A percentile compares a stretch with the other conserved stretches of the same genome.
phyloP scores from a whole-genome alignment of 2,329 filamentous ascomycete species.

The Neopestalotiopsis sp. region DNA sequence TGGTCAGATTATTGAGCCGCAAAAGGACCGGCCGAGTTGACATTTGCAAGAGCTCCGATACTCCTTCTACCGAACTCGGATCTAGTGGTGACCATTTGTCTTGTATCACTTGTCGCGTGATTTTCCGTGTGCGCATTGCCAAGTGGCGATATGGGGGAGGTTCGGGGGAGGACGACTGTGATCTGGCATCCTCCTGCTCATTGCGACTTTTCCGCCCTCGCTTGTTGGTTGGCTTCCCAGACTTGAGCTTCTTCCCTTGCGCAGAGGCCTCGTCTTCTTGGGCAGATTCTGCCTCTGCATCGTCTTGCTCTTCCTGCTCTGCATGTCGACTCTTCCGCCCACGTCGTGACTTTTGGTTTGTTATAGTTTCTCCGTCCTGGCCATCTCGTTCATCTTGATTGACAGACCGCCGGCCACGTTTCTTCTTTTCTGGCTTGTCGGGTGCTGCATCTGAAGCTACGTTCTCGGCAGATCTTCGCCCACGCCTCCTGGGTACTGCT shows the following conservation, averaged over 20 bases:
- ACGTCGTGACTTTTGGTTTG: constrained; percentile 8
- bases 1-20: constrained; percentile 53
- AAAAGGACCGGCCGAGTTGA: constrained; percentile 67
- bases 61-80: constrained; percentile 56
- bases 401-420: constrained; percentile 21
- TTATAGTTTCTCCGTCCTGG: background rate
- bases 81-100: constrained; percentile 70
- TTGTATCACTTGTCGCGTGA: constrained; percentile 69
- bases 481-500: constrained; percentile 9
- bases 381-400: constrained; percentile 18
- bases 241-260: background rate
- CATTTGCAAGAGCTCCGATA: constrained; percentile 61
- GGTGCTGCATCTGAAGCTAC: background rate
- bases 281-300: constrained; percentile 4
- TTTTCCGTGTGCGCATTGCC: constrained; percentile 51
- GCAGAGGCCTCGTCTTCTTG: background rate
- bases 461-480: constrained; percentile 4
- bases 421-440: constrained; percentile 9
- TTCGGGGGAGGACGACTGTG: constrained; percentile 31
- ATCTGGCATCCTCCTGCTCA: constrained; percentile 22
- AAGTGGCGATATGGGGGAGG: constrained; percentile 53
- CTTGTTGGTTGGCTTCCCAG: background rate
- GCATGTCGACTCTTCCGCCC: background rate
- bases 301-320: background rate
- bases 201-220: background rate